These are phyloP conservation scores for Quercus wislizeni DNA, from an alignment of 306 rosid genomes.

Conservation along the genomic window DNA sequence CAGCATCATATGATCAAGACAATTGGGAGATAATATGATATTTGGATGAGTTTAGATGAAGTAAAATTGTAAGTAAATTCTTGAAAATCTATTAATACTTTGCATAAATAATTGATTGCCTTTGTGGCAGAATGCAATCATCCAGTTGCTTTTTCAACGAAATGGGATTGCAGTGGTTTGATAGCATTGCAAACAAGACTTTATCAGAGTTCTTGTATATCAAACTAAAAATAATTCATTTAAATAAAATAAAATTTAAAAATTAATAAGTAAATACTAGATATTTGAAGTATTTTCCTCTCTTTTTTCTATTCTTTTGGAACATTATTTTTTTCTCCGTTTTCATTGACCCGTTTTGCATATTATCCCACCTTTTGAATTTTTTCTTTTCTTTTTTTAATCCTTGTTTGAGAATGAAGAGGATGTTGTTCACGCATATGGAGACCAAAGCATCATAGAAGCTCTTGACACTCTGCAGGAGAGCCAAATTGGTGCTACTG, in stretches of 20 bases:
- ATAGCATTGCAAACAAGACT: conserved; percentile 46
- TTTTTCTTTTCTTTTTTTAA: not conserved
- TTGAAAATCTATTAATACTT: not conserved
- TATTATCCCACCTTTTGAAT: not conserved
- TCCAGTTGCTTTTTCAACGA: conserved; percentile 57
- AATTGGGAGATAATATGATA: not conserved
- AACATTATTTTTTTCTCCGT: not conserved
- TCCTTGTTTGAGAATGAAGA: conserved; percentile 52
- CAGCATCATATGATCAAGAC: no score
- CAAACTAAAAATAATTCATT: not conserved
- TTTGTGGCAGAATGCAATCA: conserved; percentile 45
- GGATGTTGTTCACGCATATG: conserved; percentile 38
- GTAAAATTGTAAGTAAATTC: not conserved
- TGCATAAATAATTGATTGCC: not conserved
- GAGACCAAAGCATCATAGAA: conserved; percentile 53
- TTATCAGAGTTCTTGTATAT: conserved; percentile 46
- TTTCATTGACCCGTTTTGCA: not conserved
- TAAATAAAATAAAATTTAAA: not conserved
- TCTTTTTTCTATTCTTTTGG: not conserved
- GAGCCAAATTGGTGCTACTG: conserved; percentile 39
- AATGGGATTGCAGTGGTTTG: conserved; percentile 59
- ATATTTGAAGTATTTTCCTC: not conserved
- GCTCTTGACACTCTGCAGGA: conserved; percentile 45
- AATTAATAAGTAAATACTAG: no score
- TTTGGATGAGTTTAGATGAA: not conserved